Conservation (phyloP, 441 rosid species). For the Gossypium schwendimanii region DNA sequence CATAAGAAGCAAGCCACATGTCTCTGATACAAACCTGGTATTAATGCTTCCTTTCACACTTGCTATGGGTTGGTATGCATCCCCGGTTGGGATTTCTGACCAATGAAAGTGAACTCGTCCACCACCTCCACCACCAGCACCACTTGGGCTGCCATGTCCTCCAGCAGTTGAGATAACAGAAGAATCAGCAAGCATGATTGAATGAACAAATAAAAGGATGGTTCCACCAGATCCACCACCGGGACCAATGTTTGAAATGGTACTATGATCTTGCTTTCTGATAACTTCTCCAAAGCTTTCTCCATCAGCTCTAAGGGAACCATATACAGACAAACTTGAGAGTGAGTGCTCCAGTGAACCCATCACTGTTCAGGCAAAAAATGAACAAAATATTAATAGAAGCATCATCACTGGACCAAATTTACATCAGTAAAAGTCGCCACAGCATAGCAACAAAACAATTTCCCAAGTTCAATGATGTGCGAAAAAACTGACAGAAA, state of each 20-base stretch:
- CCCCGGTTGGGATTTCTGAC: slow-evolving; percentile 74
- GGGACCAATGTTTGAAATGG: slow-evolving; percentile 49
- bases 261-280: slow-evolving; percentile 25
- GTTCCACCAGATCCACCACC: slow-evolving; percentile 99
- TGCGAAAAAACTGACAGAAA: neutral
- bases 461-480: neutral
- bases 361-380: slow-evolving; percentile 57
- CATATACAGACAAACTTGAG: slow-evolving; percentile 67
- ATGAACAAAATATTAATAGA: slow-evolving; percentile 1
- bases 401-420: neutral
- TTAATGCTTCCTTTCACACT: slow-evolving; percentile 67
- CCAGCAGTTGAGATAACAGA: slow-evolving; percentile 63
- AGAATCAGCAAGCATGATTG: slow-evolving; percentile 42
- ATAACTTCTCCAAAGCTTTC: slow-evolving; percentile 57
- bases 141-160: slow-evolving; percentile 76
- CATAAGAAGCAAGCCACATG: neutral
- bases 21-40: slow-evolving; percentile 44
- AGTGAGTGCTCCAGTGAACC: slow-evolving; percentile 86
- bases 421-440: neutral
- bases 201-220: slow-evolving; percentile 61
- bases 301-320: slow-evolving; percentile 77
- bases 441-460: neutral
- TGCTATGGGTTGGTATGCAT: slow-evolving; percentile 72
- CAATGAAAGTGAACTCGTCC: slow-evolving; percentile 93
- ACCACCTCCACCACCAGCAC: slow-evolving; percentile 95